A percentile compares a stretch with the other conserved stretches of the same genome.
Conservation (phyloP, 495 filamentous ascomycete species). For the Friedmanniomyces endolithicus region DNA sequence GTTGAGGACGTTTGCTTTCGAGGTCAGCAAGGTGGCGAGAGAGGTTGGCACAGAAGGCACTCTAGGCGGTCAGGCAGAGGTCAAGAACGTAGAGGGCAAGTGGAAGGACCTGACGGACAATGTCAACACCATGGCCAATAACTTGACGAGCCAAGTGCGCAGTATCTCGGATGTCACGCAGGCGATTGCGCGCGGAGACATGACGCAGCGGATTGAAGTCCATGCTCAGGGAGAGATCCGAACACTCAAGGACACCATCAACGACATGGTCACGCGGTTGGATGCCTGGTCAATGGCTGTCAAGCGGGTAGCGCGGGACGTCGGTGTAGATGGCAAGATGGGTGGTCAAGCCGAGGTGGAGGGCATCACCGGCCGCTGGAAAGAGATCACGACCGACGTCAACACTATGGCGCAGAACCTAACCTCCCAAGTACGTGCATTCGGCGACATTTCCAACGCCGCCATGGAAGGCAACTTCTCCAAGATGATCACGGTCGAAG, state of each 20-base stretch:
- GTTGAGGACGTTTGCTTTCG: constrained; percentile 90
- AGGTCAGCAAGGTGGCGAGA: constrained; percentile 96
- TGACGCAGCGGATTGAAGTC: constrained; percentile 93
- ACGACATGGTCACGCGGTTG: constrained; percentile 95
- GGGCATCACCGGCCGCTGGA: constrained; percentile 89
- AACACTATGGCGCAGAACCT: constrained; percentile 98
- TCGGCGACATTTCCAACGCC: constrained; percentile 94
- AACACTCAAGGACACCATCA: constrained; percentile 92
- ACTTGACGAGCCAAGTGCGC: constrained; percentile 88
- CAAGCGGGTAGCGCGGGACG: constrained; percentile 90
- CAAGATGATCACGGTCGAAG: constrained; percentile 93
- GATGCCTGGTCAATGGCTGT: constrained; percentile 96
- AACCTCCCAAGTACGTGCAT: constrained; percentile 94
- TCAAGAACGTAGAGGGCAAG: constrained; percentile 96
- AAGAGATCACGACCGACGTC: constrained; percentile 95
- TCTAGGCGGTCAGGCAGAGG: constrained; percentile 87
- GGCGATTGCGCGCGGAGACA: constrained; percentile 86
- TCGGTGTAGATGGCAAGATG: constrained; percentile 98
- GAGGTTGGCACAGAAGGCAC: constrained; percentile 98
- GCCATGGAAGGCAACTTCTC: constrained; percentile 96
- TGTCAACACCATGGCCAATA: constrained; percentile 88
- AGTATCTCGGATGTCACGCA: constrained; percentile 95
- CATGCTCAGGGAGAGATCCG: constrained; percentile 92
- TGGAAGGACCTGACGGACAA: constrained; percentile 99
- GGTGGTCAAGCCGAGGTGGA: constrained; percentile 94